Conservation (phyloP, 2,329 filamentous ascomycete species). For the Thelonectria blattea region DNA sequence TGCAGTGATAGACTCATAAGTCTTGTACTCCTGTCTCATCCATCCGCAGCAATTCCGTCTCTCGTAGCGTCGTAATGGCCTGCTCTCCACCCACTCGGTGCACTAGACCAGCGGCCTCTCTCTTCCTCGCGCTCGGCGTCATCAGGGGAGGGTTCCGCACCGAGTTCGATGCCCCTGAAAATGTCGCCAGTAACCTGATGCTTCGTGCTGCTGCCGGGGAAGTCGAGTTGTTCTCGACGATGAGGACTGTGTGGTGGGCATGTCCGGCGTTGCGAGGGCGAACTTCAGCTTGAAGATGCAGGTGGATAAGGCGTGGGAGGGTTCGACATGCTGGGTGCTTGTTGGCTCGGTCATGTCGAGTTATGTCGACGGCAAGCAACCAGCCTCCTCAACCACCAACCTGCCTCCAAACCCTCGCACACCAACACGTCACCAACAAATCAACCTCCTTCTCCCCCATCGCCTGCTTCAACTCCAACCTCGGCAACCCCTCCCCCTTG, state of each 20-base stretch:
- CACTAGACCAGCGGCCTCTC: slow-evolving; percentile 8
- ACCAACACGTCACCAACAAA: slow-evolving; percentile 40
- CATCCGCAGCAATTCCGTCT: not conserved
- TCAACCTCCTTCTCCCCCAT: slow-evolving; percentile 38
- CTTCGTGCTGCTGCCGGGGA: slow-evolving; percentile 4
- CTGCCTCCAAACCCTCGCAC: slow-evolving; percentile 39
- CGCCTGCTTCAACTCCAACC: slow-evolving; percentile 29
- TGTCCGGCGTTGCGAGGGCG: slow-evolving; percentile 11
- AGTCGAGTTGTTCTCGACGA: slow-evolving; percentile 12
- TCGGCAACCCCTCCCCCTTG: slow-evolving; percentile 28
- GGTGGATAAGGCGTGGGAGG: not conserved
- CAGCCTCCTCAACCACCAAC: slow-evolving; percentile 6
- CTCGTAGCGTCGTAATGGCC: slow-evolving; percentile 5
- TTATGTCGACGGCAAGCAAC: no score
- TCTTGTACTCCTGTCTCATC: not conserved
- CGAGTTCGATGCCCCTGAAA: slow-evolving; percentile 10
- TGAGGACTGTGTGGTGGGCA: slow-evolving; percentile 13
- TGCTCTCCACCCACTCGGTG: slow-evolving; percentile 17
- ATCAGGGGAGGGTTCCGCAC: not conserved
- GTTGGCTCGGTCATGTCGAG: no score
- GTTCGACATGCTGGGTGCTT: no score
- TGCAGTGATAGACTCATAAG: not conserved
- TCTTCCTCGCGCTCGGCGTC: not conserved
- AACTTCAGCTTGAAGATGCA: slow-evolving; percentile 9
- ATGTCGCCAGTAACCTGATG: slow-evolving; percentile 16